Evolutionary conservation across 2,329 filamentous ascomycete species (phyloP), one percentile per base, ranked within the genome.

Genomic region (Albifimbria verrucaria): DNA sequence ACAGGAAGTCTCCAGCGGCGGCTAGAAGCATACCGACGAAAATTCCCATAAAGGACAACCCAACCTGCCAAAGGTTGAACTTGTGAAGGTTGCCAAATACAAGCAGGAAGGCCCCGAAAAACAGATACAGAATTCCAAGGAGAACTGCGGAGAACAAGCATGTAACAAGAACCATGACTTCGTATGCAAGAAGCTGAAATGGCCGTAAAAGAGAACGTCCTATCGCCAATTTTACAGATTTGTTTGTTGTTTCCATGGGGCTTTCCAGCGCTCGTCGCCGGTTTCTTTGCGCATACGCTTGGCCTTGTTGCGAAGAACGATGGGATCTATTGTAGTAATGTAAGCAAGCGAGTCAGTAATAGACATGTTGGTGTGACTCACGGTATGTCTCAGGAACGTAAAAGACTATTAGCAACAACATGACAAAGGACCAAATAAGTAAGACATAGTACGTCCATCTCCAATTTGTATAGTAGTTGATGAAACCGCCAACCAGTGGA

Each of bases 71-170:
- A 10, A 91, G 74, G 51, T 83, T 84, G 73, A 96, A 92, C 18
- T 82, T 85, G 67, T 95, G 88, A n/a, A 32, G 26, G 26, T 32
- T 81, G 22, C 77, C 68, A 65, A 95, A 95, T 7, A 95, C 83
- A n/a, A 93, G 72, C 2, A 86, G 81, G 57, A 94, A 93, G 0
- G 90, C 89, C 7, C 89, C 90, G 64, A 93, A 93, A 73, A 93
- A 94, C 4, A 94, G 80, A 65, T 95, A 95, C 1, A 95, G 71
- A 21, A 93, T 86, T 1, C 90, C 91, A 3, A 95, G 75, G 9
- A 95, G 73, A 46, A 95, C 81, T n/a, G 89, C 89, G 0, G 88
- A 90, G 60, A 91, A 89, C 11, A 92, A 71, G 66, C 89, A 91
- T 20, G 95, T 81, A 52, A 85, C 82, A 51, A 92, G 73, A 52